Evolutionary conservation across 169 alveolate genomes (phyloP), one percentile per base, ranked within the genome.

Genomic region (Fabrea salina): DNA sequence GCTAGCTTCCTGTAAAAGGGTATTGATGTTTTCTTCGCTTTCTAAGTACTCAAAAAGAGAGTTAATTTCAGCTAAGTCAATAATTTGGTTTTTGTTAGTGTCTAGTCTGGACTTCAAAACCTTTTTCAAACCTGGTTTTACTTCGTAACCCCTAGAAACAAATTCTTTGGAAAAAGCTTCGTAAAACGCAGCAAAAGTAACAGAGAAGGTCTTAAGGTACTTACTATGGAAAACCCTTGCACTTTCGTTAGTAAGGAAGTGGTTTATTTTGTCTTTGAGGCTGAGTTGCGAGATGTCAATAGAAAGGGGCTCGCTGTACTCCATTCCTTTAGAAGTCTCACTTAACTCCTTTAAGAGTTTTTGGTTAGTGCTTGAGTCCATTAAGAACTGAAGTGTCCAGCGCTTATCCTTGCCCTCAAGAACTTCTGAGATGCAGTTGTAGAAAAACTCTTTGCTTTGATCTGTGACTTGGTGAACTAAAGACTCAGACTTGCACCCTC

Each of bases 141-240:
- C 19, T 6, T 22, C 19, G 11, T 27, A 5, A 27, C 33, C 57
- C 33, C 33, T 25, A 13, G 19, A 44, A 7, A 13, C 13, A 13
- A 61, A 32, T 5, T 13, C 41, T 7, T 61, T 61, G 11, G 74
- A 13, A 27, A 61, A 61, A 61, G 11, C 22, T 33, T 61, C 74
- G 35, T 13, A 61, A 61, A 61, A 61, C 53, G 35, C 7, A 32
- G n/a, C 19, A 37, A 30, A 61, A 16, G 74, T 44, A 11, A 61
- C 57, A 8, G 74, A 11, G 25, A 27, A 61, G 22, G 41, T 27
- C 19, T 30, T 61, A 13, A 61, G 11, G 19, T 61, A 61, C 8
- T 53, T 25, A 19, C 8, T 7, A 61, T 61, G 74, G 56, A 61
- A 61, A 11, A 27, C 74, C 33, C 33, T 61, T 5, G 74, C 50